These are phyloP conservation scores for Vitis hybrid DNA, from an alignment of 177 flowering plant genomes.

Conservation along the genomic window DNA sequence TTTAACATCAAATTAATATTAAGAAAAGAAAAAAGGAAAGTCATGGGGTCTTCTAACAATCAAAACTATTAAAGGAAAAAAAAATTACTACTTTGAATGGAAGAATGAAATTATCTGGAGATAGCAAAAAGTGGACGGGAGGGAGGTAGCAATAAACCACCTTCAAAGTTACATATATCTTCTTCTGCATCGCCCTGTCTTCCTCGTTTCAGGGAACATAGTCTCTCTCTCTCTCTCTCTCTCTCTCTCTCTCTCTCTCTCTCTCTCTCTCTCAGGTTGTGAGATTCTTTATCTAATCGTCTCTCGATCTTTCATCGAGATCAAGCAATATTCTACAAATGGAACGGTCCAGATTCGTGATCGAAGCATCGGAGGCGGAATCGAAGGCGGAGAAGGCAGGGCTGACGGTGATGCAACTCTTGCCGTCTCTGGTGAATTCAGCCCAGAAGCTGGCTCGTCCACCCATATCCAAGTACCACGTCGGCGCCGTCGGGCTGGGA, in stretches of 20 bases:
- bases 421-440: constrained; percentile 53
- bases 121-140: background rate
- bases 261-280: background rate
- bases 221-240: background rate
- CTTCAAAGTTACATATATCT: no score
- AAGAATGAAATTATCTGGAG: no score
- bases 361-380: constrained; percentile 26
- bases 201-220: constrained; percentile 13
- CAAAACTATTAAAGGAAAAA: no score
- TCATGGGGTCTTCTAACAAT: no score
- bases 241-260: background rate
- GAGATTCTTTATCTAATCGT: no score
- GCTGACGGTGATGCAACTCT: constrained; percentile 46
- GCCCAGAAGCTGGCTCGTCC: constrained; percentile 71
- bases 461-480: constrained; percentile 77
- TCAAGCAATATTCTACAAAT: constrained; percentile 8
- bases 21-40: no score
- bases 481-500: constrained; percentile 74
- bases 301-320: no score
- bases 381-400: constrained; percentile 8
- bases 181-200: background rate
- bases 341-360: constrained; percentile 55
- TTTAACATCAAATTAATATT: no score
- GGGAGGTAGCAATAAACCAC: background rate
- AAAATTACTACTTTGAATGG: no score